These are phyloP conservation scores for Phaeotremella fagi DNA, from an alignment of 768 basidiomycete species.

Conservation along the genomic window DNA sequence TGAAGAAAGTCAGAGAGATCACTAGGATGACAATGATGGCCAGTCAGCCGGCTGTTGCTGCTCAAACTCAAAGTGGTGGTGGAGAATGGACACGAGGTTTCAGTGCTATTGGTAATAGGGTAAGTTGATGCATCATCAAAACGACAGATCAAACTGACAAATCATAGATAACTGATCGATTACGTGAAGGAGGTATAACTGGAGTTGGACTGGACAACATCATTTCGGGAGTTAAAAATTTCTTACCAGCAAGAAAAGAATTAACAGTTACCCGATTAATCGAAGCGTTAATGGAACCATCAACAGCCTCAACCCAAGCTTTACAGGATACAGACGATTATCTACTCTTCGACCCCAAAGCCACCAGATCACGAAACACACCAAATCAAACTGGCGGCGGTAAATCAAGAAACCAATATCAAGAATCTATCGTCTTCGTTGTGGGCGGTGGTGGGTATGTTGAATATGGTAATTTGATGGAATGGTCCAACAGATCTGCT, in stretches of 20 bases:
- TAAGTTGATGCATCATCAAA: constrained; percentile 49
- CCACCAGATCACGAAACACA: constrained; percentile 55
- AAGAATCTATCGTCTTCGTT: constrained; percentile 84
- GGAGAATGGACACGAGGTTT: constrained; percentile 91
- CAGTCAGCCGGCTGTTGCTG: constrained; percentile 54
- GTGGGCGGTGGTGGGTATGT: constrained; percentile 97
- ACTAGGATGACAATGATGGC: constrained; percentile 79
- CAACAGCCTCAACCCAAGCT: constrained; percentile 87
- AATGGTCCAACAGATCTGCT: constrained; percentile 63
- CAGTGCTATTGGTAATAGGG: constrained; percentile 82
- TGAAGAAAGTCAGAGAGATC: constrained; percentile 81
- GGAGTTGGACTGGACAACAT: constrained; percentile 72
- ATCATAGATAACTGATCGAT: constrained; percentile 74
- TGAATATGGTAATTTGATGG: constrained; percentile 92
- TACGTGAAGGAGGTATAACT: constrained; percentile 80
- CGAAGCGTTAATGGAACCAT: constrained; percentile 96
- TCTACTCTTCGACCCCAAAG: constrained; percentile 85
- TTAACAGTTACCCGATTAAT: constrained; percentile 85
- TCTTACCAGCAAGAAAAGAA: constrained; percentile 86
- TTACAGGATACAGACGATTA: constrained; percentile 95
- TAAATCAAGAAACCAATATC: constrained; percentile 55
- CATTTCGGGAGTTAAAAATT: constrained; percentile 96
- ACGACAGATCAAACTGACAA: neutral
- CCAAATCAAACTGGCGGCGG: constrained; percentile 60
- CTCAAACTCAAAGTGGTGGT: constrained; percentile 66